Base-by-base conservation (phyloP, 352 stramenopile species). In the Globisporangium nunn region DNA sequence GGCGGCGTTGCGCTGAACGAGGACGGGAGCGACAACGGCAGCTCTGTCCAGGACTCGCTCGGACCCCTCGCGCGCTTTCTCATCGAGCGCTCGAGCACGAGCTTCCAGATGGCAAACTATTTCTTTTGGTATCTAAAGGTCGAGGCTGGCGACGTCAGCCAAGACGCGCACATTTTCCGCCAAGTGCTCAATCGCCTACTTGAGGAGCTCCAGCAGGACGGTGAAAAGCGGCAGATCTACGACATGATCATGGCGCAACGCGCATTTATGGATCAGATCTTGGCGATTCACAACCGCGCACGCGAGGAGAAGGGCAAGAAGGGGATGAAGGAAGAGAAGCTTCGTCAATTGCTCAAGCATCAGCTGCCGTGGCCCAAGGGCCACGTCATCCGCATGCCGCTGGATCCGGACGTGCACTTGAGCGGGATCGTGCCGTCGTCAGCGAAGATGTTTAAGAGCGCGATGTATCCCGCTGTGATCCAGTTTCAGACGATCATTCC, bases 361-460 rank as follows among this genome's bases (percentile, higher is more conserved):
- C 81, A 94, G 56, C 85, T 95, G 28, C 61, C 79, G 17, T 93
- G 88, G 79, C 62, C 75, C 15, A 90, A 87, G 59, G 75, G 79
- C 4, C 58, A 82, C 7, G 66, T 89, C 45, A 91, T 97, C 51
- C 88, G 81, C 18, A 74, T 97, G 53, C 91, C 91, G 6, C 63
- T 97, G 28, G 89, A 97, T 50, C 91, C 91, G 2, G 83, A 69
- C 5, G 70, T 96, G 41, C 67, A 91, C 56, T 56, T 96, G 28
- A 91, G 92, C 50, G 95, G 93, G 17, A 82, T 99, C 23, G 85
- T 96, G 48, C 66, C 92, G 28, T 77, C 85, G 18, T 96, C 86
- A 1, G 93, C 88, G 14, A 97, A 96, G 56, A 98, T 99, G 81
- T 99, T 99, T 72, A 98, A 98, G 61, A 98, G 91, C 62, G 97